A percentile compares a stretch with the other conserved stretches of the same genome.
Evolutionary conservation across 371 early-diverging fungal species (phyloP).

Genomic region (Lichtheimia ramosa): DNA sequence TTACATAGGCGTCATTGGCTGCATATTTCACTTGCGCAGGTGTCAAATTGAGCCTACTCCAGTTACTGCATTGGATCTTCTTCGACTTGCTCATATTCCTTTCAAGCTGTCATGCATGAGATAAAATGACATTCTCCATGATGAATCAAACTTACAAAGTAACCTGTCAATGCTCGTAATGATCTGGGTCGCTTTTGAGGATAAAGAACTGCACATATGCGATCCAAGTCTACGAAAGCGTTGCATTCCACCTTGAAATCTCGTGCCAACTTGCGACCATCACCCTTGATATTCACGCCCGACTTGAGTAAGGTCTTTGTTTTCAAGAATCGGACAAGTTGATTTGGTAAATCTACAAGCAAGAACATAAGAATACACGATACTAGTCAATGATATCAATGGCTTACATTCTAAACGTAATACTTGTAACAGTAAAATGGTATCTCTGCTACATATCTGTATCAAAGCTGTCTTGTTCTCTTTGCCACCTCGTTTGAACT

Average conservation of each 20-base stretch:
- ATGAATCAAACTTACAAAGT: constrained; percentile 2
- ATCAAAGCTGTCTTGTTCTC: constrained; percentile 49
- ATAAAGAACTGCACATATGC: neutral
- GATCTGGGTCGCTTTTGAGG: neutral
- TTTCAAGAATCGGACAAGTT: constrained; percentile 38
- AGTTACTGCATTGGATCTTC: constrained; percentile 47
- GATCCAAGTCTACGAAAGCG: constrained; percentile 46
- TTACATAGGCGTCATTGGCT: constrained; percentile 62
- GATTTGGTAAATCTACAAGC: constrained; percentile 34
- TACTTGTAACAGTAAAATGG: constrained; percentile 50
- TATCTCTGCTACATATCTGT: constrained; percentile 50
- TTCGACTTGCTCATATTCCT: constrained; percentile 42
- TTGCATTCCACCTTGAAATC: constrained; percentile 54
- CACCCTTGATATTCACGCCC: constrained; percentile 55
- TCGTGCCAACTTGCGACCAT: constrained; percentile 47
- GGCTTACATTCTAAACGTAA: constrained; percentile 34
- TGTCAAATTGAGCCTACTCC: constrained; percentile 35
- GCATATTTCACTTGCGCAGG: constrained; percentile 51
- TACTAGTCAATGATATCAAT: neutral
- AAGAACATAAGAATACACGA: neutral
- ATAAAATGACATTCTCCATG: neutral
- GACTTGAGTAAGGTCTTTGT: constrained; percentile 42
- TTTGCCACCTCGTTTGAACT: constrained; percentile 25
- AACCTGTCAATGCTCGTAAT: neutral
- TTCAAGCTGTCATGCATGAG: constrained; percentile 30